These are phyloP conservation scores for Calonectria hawksworthii DNA, from an alignment of 2,329 filamentous ascomycete genomes.

Conservation along the genomic window DNA sequence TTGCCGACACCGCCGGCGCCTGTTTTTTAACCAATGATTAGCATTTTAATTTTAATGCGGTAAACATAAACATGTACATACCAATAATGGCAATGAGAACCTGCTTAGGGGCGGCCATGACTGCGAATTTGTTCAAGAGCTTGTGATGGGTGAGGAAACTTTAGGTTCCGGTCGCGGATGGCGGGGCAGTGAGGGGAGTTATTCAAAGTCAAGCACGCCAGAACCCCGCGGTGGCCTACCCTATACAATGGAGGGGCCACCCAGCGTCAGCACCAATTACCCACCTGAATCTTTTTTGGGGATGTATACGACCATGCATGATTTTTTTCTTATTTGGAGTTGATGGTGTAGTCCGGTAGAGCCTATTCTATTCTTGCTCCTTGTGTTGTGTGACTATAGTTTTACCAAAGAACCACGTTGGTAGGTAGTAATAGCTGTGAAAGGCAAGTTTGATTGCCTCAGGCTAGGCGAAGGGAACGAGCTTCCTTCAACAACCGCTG, in stretches of 20 bases:
- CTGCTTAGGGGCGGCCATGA: slow-evolving; percentile 62
- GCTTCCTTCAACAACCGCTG: slow-evolving; percentile 7
- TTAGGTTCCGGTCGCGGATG: slow-evolving; percentile 54
- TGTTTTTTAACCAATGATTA: slow-evolving; percentile 54
- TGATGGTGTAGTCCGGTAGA: neutral
- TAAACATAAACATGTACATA: slow-evolving; percentile 40
- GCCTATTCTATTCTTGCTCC: neutral
- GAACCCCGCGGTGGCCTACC: slow-evolving; percentile 47
- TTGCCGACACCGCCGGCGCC: slow-evolving; percentile 95
- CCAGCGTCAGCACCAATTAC: slow-evolving; percentile 22
- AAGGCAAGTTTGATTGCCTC: slow-evolving; percentile 39
- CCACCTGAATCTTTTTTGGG: neutral
- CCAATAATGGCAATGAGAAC: slow-evolving; percentile 68
- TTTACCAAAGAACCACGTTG: neutral
- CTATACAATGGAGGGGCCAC: slow-evolving; percentile 33
- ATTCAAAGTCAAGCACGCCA: slow-evolving; percentile 33
- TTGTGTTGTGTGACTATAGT: neutral
- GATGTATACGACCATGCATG: neutral
- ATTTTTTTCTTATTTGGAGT: neutral
- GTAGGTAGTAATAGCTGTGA: neutral
- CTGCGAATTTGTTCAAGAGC: slow-evolving; percentile 35
- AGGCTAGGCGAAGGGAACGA: slow-evolving; percentile 32
- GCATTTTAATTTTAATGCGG: neutral
- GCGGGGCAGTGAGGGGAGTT: slow-evolving; percentile 48
- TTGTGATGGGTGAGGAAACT: slow-evolving; percentile 45